Base-by-base conservation (phyloP, 2,329 filamentous ascomycete genomes). In the Onygenales sp. region DNA sequence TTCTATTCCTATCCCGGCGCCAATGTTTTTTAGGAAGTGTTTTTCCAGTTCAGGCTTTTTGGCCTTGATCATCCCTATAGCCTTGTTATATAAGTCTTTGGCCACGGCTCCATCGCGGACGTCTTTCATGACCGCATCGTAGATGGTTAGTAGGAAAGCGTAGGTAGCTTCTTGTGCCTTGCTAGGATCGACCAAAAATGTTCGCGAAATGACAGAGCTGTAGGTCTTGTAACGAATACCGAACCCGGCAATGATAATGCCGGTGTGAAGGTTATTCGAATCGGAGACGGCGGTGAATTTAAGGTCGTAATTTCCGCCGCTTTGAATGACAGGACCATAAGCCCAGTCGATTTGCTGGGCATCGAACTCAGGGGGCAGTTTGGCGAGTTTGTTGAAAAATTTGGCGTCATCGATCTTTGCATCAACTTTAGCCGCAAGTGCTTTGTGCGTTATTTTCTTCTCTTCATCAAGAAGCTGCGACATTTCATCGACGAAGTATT, bases 401-500 rank as follows among this genome's bases (percentile, higher is more conserved):
- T 94, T 95, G 50, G 82, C 77, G 62, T 98, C 90, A 63, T 97
- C 92, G 54, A 98, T 85, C 74, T 96, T 96, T 64, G 84, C 82
- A 61, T 92, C 84, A 35, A 98, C 86, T 71, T 91, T 93, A 63
- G 89, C 84, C n/a, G 88, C 84, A 7, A 98, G 79, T 2, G 80
- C 79, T 59, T 85, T 88, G 72, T 98, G 93, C 58, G 90, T 93
- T 66, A 97, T 89, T 68, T 95, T 95, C 77, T 95, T 96, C 70
- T 97, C 94, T 61, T 91, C 86, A 66, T 98, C 93, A 56, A 98
- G 82, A 51, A 97, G 86, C 62, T 87, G 86, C 50, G 92, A 95
- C 91, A 98, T 97, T 69, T 96, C 91, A 66, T 98, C 93, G 60
- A 98, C 85, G 69, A 97, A 97, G 72, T 93, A 98, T 55, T 92